phyloP scores from a whole-genome alignment of 75 land plant species.

The Chamaecyparis obtusa region DNA sequence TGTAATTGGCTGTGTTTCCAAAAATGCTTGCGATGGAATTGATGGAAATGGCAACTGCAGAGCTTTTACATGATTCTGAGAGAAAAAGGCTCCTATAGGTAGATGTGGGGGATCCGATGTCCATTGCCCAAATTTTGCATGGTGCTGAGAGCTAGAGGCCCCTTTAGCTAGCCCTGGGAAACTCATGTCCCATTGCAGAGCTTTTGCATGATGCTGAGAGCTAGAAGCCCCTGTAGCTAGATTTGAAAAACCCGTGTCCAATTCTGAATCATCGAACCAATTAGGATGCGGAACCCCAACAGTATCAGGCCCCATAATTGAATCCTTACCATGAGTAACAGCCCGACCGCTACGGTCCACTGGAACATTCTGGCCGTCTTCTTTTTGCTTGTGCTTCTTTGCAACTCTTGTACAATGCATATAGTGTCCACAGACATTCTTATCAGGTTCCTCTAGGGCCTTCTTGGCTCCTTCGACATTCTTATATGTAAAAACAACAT shows the following conservation, averaged over 20 bases:
- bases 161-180: background rate
- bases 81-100: slow-evolving; percentile 17
- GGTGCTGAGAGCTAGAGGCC: background rate
- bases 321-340: background rate
- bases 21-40: slow-evolving; percentile 47
- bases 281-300: slow-evolving; percentile 16
- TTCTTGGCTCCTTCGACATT: slow-evolving; percentile 30
- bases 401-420: slow-evolving; percentile 54
- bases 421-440: slow-evolving; percentile 34
- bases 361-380: background rate
- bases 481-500: slow-evolving; percentile 36
- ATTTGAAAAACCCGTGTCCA: background rate
- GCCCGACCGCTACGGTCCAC: background rate
- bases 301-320: background rate
- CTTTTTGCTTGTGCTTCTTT: slow-evolving; percentile 38
- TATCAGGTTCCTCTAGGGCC: slow-evolving; percentile 38
- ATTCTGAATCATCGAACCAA: slow-evolving; percentile 49
- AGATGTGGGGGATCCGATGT: background rate
- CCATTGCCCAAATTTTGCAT: slow-evolving; percentile 38
- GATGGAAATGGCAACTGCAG: slow-evolving; percentile 36
- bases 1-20: slow-evolving; percentile 36
- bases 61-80: slow-evolving; percentile 29
- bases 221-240: slow-evolving; percentile 23
- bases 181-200: background rate
- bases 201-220: slow-evolving; percentile 28